Evolutionary conservation across 805 yeast species (phyloP), one percentile per base, ranked within the genome.

Genomic region (Blastobotrys terrestris): DNA sequence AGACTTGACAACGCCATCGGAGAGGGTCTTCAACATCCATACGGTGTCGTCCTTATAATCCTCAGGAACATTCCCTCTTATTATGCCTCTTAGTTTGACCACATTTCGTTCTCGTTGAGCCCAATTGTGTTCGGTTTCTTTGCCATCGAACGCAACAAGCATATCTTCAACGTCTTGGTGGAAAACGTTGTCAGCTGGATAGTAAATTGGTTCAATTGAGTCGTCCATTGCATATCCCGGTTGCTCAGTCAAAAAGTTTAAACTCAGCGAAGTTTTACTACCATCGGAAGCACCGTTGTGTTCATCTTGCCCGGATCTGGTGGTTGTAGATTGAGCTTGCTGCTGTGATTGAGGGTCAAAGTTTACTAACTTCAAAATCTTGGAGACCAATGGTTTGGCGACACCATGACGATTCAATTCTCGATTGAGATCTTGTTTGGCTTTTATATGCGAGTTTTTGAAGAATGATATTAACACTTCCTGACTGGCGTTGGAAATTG

Each of bases 41-140:
- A 61, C 56, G 42, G 68, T 55, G 13, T 51, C 63, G 0, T 68
- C 69, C 3, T 75, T 68, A 55, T 65, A 70, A 0, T 73, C 71
- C 0, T 49, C 46, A 0, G 71, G 63, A 1, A 77, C 70, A 60
- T 81, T 79, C 2, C 91, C 89, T 45, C 89, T 67, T 2, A 87
- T 56, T 2, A 85, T 67, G 1, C 77, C 72, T 53, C 97, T 75
- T 35, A 89, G 62, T 48, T 74, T 75, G 1, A 77, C 61, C 2
- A 89, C 77, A 48, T 72, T 72, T 50, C 77, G 75, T 60, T 91
- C 96, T 62, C 99, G 76, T 0, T 62, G 59, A 19, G 73, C 68
- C 99, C 99, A 94, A 64, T 94, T 94, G 54, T 77, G 76, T 63
- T 94, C 99, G 0, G 95, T 85, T 66, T 94, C 99, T 61, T 84